Base-by-base conservation (phyloP, 1,284 basidiomycete species). In the Mrakiaceae sp. region DNA sequence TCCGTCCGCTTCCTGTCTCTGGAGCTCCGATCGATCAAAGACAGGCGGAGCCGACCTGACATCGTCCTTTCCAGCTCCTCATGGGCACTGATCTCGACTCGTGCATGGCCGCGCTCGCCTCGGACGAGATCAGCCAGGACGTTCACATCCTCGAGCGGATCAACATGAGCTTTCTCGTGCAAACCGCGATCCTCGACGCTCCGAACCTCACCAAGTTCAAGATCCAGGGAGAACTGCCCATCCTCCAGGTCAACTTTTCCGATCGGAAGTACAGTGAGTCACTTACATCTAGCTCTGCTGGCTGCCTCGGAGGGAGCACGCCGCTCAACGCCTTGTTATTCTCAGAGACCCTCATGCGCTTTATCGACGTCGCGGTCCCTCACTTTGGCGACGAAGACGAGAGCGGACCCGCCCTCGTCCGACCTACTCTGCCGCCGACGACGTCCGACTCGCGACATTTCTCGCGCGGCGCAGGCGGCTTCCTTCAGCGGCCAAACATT, bases 131-230 rank as follows among this genome's bases (percentile, higher is more conserved):
- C 4, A 69, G 70, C 2, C 81, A 87, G 69, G 82, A 84, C 57
- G 79, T 95, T 27, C 96, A 98, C 76, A 80, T 99, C 61, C 78
- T 99, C 47, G 97, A 98, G 76, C 84, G 92, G 56, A 92, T 94
- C 75, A 96, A 87, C 75, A 86, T 99, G 73, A 86, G 90, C 68
- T 84, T 99, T 64, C 83, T 87, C 68, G 84, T 97, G 16, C 90
- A 98, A 71, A 96, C 88, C 73, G 97, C 93, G 2, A 99, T 99
- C 70, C 85, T 97, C 46, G 86, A 85, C 64, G 90, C 87, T 5
- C 82, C 88, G 50, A 94, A 84, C 69, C 81, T 98, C 55, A 85
- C 94, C 7, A 83, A 88, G 54, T 88, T 98, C 82, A 98, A 96
- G 77, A 81, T 98, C 63, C 86, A 90, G 1, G 96, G 95, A 9